Evolutionary conservation across 495 filamentous ascomycete genomes (phyloP).

Genomic region (Articulospora tetracladia): DNA sequence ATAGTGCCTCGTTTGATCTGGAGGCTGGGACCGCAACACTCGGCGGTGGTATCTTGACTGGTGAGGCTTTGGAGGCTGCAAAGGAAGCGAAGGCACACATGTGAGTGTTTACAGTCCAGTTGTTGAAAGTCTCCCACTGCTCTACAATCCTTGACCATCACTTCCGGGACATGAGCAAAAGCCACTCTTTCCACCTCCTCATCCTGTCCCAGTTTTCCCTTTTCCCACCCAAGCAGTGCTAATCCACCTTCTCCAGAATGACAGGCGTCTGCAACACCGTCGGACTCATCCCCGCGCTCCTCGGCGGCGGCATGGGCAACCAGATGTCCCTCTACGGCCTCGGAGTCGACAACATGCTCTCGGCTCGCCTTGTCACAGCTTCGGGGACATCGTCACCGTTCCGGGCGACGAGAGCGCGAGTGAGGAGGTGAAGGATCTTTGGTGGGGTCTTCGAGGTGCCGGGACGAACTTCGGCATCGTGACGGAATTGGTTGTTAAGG

Average conservation of each 20-base stretch:
- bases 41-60: background rate
- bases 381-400: conserved; percentile 29
- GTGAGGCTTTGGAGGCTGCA: background rate
- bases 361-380: conserved; percentile 30
- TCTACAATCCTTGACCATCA: background rate
- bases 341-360: conserved; percentile 31
- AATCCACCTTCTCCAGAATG: background rate
- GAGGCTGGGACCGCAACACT: background rate
- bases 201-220: too few relatives aligned
- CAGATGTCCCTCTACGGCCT: conserved; percentile 35
- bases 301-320: conserved; percentile 38
- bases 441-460: conserved; percentile 40
- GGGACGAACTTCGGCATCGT: conserved; percentile 49
- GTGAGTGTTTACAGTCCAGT: background rate
- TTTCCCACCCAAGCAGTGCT: background rate
- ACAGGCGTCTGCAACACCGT: conserved; percentile 27
- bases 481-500: conserved; percentile 32
- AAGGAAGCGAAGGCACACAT: background rate
- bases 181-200: too few relatives aligned
- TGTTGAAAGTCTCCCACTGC: background rate
- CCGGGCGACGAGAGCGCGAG: conserved; percentile 27
- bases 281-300: conserved; percentile 31
- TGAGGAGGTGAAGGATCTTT: conserved; percentile 39
- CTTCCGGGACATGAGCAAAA: background rate
- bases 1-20: background rate